Conservation (phyloP, 371 early-diverging fungal genomes). For the Mucor irregularis region DNA sequence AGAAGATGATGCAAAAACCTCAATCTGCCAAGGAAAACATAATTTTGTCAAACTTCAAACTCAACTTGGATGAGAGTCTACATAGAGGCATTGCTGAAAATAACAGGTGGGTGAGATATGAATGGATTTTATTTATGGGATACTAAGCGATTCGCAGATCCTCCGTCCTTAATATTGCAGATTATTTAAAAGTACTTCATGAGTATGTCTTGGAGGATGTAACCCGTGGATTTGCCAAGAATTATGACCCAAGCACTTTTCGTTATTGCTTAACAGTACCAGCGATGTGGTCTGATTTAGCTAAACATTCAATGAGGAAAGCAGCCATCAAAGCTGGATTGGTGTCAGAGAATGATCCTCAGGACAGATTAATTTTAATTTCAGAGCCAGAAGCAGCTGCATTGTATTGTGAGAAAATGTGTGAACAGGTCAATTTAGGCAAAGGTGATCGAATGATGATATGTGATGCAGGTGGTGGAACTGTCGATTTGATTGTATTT, state of each 20-base stretch:
- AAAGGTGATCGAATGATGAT: constrained; percentile 59
- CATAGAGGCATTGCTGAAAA: constrained; percentile 40
- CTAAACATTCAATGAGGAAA: constrained; percentile 57
- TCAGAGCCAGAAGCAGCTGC: constrained; percentile 67
- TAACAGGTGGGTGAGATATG: constrained; percentile 18
- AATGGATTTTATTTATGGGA: neutral
- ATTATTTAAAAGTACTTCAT: constrained; percentile 41
- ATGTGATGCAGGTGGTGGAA: constrained; percentile 68
- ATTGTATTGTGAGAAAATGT: constrained; percentile 56
- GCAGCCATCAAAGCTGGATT: constrained; percentile 57
- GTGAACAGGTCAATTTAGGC: constrained; percentile 51
- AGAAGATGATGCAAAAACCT: constrained; percentile 49
- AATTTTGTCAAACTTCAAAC: constrained; percentile 54
- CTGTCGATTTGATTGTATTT: constrained; percentile 58
- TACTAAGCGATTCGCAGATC: constrained; percentile 28
- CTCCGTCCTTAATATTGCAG: constrained; percentile 35
- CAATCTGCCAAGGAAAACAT: constrained; percentile 51
- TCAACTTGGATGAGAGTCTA: constrained; percentile 50
- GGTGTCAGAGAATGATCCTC: constrained; percentile 45
- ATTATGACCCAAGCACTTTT: constrained; percentile 39
- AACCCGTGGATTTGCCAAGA: constrained; percentile 44
- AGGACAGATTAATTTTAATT: constrained; percentile 53
- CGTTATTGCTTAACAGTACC: constrained; percentile 53
- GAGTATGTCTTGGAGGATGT: constrained; percentile 42
- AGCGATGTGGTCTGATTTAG: constrained; percentile 53